A percentile compares a stretch with the other conserved stretches of the same genome.
Evolutionary conservation across 2,329 filamentous ascomycete species (phyloP).

Genomic region (Cladosporium sp.): DNA sequence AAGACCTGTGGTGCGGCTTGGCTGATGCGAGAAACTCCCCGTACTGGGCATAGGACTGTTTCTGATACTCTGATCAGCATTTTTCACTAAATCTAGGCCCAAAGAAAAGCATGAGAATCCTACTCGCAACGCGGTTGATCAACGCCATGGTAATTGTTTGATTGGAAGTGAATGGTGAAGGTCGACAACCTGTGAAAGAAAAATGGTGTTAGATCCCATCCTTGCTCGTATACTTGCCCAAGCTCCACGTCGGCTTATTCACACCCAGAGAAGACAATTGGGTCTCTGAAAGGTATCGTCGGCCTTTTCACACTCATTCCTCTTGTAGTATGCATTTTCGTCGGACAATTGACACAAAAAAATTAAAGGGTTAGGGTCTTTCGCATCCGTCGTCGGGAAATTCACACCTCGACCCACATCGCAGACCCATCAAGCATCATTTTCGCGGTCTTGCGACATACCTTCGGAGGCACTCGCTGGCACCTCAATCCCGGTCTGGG

Average conservation of each 20-base stretch:
- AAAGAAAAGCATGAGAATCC: background rate
- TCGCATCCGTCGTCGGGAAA: background rate
- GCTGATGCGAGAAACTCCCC: background rate
- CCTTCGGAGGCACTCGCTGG: background rate
- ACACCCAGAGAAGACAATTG: background rate
- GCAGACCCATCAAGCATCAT: background rate
- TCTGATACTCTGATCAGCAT: background rate
- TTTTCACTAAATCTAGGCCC: background rate
- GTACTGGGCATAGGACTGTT: background rate
- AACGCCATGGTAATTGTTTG: background rate
- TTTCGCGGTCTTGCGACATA: background rate
- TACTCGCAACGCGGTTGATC: background rate
- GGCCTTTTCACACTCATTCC: constrained; percentile 1
- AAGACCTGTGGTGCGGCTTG: background rate
- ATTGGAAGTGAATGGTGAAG: background rate
- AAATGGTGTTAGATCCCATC: background rate
- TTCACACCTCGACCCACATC: background rate
- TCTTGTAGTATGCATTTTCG: background rate
- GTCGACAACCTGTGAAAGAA: background rate
- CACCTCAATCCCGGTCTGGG: background rate
- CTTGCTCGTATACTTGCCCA: background rate
- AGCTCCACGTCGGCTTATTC: background rate
- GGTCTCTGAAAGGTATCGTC: background rate
- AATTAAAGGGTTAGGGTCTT: background rate
- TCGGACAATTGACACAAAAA: background rate